Percentiles rank a stretch among this genome's conserved stretches.
phyloP scores from a whole-genome alignment of 2,329 filamentous ascomycete species.

The Thermoascus crustaceus region DNA sequence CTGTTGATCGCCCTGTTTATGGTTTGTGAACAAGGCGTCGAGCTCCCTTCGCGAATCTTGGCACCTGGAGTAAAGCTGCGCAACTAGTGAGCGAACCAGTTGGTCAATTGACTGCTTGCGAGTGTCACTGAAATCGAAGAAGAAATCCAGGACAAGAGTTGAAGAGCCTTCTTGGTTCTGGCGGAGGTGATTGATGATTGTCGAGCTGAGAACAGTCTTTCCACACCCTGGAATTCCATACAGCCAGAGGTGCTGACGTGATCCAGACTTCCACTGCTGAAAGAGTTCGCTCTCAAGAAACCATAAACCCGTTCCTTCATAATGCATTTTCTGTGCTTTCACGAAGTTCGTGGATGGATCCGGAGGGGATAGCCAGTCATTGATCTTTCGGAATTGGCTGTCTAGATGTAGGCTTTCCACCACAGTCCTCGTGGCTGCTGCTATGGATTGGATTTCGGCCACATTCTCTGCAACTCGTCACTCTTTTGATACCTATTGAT shows the following conservation, averaged over 20 bases:
- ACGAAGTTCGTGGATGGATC: background rate
- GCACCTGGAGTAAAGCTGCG: background rate
- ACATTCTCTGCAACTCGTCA: background rate
- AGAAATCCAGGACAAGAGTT: background rate
- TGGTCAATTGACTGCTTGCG: background rate
- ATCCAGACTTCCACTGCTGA: background rate
- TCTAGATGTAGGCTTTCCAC: background rate
- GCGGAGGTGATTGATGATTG: background rate
- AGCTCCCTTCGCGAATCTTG: background rate
- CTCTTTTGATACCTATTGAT: background rate
- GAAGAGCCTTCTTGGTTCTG: background rate
- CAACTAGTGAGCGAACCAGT: background rate
- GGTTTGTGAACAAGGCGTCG: background rate
- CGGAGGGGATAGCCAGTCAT: background rate
- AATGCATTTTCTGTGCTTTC: background rate
- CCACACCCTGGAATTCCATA: conserved; percentile 1
- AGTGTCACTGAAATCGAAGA: background rate
- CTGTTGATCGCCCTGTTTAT: background rate
- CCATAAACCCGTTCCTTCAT: background rate
- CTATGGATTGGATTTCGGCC: background rate
- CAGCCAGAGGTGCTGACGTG: background rate
- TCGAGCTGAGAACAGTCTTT: background rate
- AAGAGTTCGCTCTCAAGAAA: background rate
- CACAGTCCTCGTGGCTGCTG: too few relatives aligned
- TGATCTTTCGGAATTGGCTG: background rate